These are phyloP conservation scores for Friedmanniomyces endolithicus DNA, from an alignment of 495 filamentous ascomycete genomes.

Conservation along the genomic window DNA sequence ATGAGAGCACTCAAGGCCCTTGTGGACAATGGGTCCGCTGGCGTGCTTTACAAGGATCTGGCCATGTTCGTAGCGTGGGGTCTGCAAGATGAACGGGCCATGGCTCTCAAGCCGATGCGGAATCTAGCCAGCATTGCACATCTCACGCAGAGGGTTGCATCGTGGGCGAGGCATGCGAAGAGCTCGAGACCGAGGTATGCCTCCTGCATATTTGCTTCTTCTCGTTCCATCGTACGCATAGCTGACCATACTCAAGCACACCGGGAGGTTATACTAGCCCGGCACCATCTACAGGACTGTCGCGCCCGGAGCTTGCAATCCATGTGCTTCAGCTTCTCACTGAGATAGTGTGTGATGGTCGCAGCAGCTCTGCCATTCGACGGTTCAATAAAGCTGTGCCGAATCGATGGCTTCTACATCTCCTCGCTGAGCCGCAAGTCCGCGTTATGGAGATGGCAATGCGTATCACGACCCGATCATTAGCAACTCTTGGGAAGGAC, in stretches of 20 bases:
- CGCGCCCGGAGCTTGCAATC: slow-evolving; percentile 48
- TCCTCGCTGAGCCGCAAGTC: slow-evolving; percentile 75
- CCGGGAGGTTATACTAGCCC: not conserved
- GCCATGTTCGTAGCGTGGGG: slow-evolving; percentile 88
- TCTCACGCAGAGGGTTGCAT: slow-evolving; percentile 5
- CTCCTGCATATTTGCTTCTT: too few species aligned
- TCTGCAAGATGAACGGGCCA: slow-evolving; percentile 50
- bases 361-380: slow-evolving; percentile 51
- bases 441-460: slow-evolving; percentile 69
- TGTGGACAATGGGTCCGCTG: slow-evolving; percentile 63
- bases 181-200: slow-evolving; percentile 5
- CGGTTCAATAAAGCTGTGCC: slow-evolving; percentile 93
- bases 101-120: slow-evolving; percentile 9
- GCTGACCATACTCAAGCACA: not conserved
- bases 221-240: too few species aligned
- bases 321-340: slow-evolving; percentile 71
- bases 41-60: slow-evolving; percentile 73
- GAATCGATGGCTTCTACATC: slow-evolving; percentile 71
- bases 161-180: slow-evolving; percentile 7
- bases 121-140: slow-evolving; percentile 15
- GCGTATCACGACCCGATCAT: slow-evolving; percentile 75
- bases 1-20: slow-evolving; percentile 63
- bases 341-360: slow-evolving; percentile 64
- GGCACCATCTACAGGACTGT: slow-evolving; percentile 7
- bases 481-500: slow-evolving; percentile 61